phyloP scores from a whole-genome alignment of 768 basidiomycete genomes.

The Boletus rubescentipes region DNA sequence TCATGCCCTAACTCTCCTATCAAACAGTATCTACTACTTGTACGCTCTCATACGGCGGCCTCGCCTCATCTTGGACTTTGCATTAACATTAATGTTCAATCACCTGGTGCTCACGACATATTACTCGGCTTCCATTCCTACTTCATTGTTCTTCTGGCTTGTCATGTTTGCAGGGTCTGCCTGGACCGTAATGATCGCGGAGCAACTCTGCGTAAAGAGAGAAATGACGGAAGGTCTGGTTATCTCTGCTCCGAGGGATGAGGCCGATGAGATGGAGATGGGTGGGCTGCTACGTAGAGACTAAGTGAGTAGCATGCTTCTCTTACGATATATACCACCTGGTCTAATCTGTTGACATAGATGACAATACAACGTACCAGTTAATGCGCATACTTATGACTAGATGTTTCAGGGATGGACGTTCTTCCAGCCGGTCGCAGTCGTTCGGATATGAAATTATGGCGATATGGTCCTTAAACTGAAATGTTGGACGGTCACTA shows the following conservation, averaged over 20 bases:
- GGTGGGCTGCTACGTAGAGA: slow-evolving; percentile 50
- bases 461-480: background rate
- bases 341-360: slow-evolving; percentile 11
- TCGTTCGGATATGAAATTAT: slow-evolving; percentile 4
- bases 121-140: slow-evolving; percentile 64
- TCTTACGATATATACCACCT: slow-evolving; percentile 2
- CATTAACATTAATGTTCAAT: slow-evolving; percentile 85
- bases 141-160: slow-evolving; percentile 91
- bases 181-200: slow-evolving; percentile 77
- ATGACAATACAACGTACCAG: slow-evolving; percentile 24
- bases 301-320: slow-evolving; percentile 48
- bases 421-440: slow-evolving; percentile 4
- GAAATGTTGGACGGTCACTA: background rate
- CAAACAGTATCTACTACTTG: slow-evolving; percentile 66
- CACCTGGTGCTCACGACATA: slow-evolving; percentile 95
- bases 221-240: slow-evolving; percentile 87
- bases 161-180: slow-evolving; percentile 69
- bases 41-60: slow-evolving; percentile 88
- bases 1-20: slow-evolving; percentile 11
- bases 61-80: slow-evolving; percentile 92
- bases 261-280: slow-evolving; percentile 56
- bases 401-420: slow-evolving; percentile 13
- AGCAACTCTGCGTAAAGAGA: slow-evolving; percentile 87
- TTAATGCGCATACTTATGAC: slow-evolving; percentile 14
- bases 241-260: slow-evolving; percentile 44